Evolutionary conservation across 2,329 filamentous ascomycete genomes (phyloP).

Genomic region (Sphaceloma murrayae): DNA sequence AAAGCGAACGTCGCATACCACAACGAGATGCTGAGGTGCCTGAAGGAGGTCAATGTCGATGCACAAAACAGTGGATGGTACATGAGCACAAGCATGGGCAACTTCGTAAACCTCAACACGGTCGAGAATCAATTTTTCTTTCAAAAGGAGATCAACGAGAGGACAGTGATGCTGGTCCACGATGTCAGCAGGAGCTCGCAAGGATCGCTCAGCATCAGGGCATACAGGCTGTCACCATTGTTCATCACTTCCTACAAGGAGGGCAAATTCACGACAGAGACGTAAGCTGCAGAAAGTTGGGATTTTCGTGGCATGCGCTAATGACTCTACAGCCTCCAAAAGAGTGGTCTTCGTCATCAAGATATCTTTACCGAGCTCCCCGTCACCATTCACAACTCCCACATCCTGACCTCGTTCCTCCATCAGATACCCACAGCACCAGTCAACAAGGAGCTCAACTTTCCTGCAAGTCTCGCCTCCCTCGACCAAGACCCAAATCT

Average conservation of each 20-base stretch:
- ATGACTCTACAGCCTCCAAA: conserved; percentile 61
- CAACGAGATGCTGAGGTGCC: conserved; percentile 91
- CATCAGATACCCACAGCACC: conserved; percentile 74
- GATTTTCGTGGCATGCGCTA: conserved; percentile 20
- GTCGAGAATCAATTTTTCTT: conserved; percentile 98
- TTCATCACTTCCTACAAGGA: conserved; percentile 94
- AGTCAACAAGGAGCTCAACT: conserved; percentile 54
- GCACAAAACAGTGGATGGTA: conserved; percentile 98
- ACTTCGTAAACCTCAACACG: conserved; percentile 89
- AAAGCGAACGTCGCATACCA: conserved; percentile 86
- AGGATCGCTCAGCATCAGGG: conserved; percentile 78
- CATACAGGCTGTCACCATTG: conserved; percentile 75
- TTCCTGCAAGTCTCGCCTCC: conserved; percentile 70
- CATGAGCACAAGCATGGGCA: conserved; percentile 96
- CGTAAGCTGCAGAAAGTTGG: conserved; percentile 46
- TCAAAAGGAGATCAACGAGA: conserved; percentile 83
- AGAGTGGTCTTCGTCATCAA: conserved; percentile 85
- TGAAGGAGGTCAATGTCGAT: conserved; percentile 96
- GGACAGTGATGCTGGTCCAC: conserved; percentile 80
- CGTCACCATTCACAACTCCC: conserved; percentile 87
- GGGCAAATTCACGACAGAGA: conserved; percentile 93
- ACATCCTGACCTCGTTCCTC: conserved; percentile 88
- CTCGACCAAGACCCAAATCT: conserved; percentile 55
- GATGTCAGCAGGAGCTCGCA: conserved; percentile 93
- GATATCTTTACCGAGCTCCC: conserved; percentile 90